Percentiles rank a stretch among this genome's conserved stretches.
Evolutionary conservation across 768 basidiomycete species (phyloP).

Genomic region (Saitozyma sp.): DNA sequence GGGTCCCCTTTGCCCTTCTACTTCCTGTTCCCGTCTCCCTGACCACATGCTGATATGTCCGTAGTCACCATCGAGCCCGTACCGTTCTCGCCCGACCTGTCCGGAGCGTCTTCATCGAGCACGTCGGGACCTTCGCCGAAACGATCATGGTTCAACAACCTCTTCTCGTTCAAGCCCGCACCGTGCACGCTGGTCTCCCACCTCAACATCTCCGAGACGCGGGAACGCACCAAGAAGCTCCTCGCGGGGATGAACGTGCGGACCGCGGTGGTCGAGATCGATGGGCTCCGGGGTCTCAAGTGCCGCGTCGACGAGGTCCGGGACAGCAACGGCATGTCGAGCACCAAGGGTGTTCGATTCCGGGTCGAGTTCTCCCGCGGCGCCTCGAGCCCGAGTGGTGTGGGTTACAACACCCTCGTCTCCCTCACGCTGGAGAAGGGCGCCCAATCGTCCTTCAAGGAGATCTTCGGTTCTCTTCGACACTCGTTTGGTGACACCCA

Average conservation of each 20-base stretch:
- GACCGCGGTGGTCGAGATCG: constrained; percentile 66
- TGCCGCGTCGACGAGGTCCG: constrained; percentile 71
- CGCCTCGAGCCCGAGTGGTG: constrained; percentile 40
- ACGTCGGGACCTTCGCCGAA: constrained; percentile 54
- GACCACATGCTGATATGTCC: not conserved
- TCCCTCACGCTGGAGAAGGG: constrained; percentile 82
- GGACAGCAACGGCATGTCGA: constrained; percentile 61
- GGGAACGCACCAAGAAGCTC: constrained; percentile 71
- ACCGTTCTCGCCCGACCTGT: constrained; percentile 35
- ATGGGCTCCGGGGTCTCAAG: constrained; percentile 68
- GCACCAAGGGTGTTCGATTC: constrained; percentile 73
- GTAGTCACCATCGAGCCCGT: constrained; percentile 32
- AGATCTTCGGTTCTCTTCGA: constrained; percentile 4
- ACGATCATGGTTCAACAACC: constrained; percentile 79
- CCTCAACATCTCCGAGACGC: constrained; percentile 61
- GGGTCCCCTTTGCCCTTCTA: too few species aligned
- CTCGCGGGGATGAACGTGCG: constrained; percentile 70
- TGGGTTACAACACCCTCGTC: constrained; percentile 62
- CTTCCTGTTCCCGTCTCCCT: too few species aligned
- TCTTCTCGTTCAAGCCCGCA: constrained; percentile 78
- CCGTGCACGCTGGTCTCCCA: constrained; percentile 54
- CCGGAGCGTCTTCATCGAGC: constrained; percentile 15
- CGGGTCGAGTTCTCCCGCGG: constrained; percentile 68
- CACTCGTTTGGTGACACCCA: not conserved
- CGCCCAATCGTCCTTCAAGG: constrained; percentile 75